Evolutionary conservation across 2,329 filamentous ascomycete genomes (phyloP).

Genomic region (Trichoderma citrinoviride): DNA sequence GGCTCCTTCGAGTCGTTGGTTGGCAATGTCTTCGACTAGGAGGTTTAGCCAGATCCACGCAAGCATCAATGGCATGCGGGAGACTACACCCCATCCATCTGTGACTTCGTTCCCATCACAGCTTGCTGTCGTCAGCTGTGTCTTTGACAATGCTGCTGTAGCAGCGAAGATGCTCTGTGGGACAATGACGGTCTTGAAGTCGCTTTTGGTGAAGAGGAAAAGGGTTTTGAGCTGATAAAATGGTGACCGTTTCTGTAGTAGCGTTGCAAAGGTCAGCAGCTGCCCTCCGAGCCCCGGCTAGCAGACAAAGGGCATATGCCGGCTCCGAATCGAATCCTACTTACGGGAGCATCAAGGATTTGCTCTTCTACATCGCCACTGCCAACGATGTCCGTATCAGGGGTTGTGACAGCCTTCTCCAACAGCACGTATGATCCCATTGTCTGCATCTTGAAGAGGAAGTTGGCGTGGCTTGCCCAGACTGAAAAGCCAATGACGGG

Average conservation of each 20-base stretch:
- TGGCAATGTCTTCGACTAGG: constrained; percentile 30
- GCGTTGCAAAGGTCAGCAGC: background rate
- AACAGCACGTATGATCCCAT: background rate
- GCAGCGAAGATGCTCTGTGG: constrained; percentile 33
- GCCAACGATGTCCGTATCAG: background rate
- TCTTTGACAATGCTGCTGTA: constrained; percentile 14
- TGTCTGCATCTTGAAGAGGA: background rate
- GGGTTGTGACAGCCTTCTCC: background rate
- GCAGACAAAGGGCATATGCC: background rate
- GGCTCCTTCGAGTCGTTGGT: constrained; percentile 28
- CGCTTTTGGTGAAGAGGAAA: constrained; percentile 34
- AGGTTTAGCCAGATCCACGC: constrained; percentile 33
- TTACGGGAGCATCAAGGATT: background rate
- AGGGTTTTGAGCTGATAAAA: constrained; percentile 26
- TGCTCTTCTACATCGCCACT: background rate
- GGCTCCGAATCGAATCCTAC: background rate
- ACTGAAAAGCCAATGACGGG: too few species aligned
- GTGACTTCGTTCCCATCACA: background rate
- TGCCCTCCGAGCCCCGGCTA: background rate
- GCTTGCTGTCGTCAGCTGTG: constrained; percentile 11
- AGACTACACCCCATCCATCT: background rate
- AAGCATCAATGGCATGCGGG: constrained; percentile 24
- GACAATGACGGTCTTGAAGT: constrained; percentile 35
- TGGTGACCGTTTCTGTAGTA: background rate
- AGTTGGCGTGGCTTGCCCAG: background rate